Conservation (phyloP, 2,329 filamentous ascomycete genomes). For the Fusarium xyrophilum region DNA sequence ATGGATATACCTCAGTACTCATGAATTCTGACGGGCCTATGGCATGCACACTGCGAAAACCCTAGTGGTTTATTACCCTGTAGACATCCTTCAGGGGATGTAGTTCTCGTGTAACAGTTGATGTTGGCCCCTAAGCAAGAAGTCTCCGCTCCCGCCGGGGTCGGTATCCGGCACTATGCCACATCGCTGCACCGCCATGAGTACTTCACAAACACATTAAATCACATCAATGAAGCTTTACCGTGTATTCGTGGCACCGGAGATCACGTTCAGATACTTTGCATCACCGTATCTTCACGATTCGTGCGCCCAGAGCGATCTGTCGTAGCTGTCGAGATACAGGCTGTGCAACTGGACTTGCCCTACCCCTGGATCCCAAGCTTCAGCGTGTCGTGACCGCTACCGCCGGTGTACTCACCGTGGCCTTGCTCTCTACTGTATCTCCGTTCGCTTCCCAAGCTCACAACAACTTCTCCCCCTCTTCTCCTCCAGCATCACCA, state of each 20-base stretch:
- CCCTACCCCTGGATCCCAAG: neutral
- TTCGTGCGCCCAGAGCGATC: neutral
- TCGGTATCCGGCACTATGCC: neutral
- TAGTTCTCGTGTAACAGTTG: neutral
- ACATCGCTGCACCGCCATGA: neutral
- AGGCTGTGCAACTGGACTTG: neutral
- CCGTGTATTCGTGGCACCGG: too few relatives aligned
- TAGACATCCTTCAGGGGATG: neutral
- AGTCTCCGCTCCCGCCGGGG: conserved; percentile 4
- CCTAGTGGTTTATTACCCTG: neutral
- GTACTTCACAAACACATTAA: neutral
- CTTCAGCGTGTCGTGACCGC: neutral
- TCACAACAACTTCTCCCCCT: neutral
- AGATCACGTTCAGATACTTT: neutral
- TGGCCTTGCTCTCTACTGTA: neutral
- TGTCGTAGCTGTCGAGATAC: neutral
- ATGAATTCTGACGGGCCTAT: neutral
- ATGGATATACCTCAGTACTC: neutral
- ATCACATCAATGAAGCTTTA: neutral
- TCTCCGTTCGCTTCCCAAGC: neutral
- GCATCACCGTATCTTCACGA: neutral
- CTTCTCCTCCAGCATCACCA: neutral
- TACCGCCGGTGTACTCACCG: neutral
- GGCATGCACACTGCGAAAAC: neutral
- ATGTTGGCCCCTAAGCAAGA: neutral